Evolutionary conservation across 1,284 basidiomycete species (phyloP).

Genomic region (Hemileia vastatrix): DNA sequence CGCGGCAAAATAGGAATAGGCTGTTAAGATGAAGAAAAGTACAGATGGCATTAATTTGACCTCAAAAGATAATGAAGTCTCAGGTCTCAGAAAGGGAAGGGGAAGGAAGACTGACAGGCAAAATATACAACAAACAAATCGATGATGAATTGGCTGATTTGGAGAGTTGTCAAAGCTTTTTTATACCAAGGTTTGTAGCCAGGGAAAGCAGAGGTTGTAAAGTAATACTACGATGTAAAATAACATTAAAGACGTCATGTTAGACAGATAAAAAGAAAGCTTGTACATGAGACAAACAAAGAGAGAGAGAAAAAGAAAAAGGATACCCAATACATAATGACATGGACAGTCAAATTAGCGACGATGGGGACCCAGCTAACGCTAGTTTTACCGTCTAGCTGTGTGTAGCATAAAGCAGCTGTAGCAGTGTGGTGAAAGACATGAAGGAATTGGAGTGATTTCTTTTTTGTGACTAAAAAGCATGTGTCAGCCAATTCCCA

Average conservation of each 20-base stretch:
- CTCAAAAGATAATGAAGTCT: constrained; percentile 2
- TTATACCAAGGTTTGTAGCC: constrained; percentile 98
- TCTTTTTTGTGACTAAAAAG: constrained; percentile 20
- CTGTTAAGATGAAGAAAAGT: constrained; percentile 49
- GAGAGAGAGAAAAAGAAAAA: not conserved
- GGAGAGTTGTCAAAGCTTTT: constrained; percentile 87
- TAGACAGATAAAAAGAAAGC: constrained; percentile 6
- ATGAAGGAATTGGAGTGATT: constrained; percentile 67
- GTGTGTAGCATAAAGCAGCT: constrained; percentile 83
- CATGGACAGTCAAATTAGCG: constrained; percentile 88
- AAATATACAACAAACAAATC: constrained; percentile 84
- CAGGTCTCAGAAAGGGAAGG: not conserved
- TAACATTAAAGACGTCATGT: constrained; percentile 2
- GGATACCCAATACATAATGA: constrained; percentile 71
- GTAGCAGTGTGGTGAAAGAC: constrained; percentile 99
- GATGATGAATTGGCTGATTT: constrained; percentile 89
- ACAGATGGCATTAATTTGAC: not conserved
- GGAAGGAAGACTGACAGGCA: constrained; percentile 59
- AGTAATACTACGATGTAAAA: constrained; percentile 83
- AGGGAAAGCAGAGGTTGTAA: constrained; percentile 69
- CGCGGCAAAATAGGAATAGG: constrained; percentile 69
- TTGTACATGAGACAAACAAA: constrained; percentile 12
- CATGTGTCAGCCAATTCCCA: constrained; percentile 20
- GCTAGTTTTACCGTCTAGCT: constrained; percentile 71
- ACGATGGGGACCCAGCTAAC: constrained; percentile 90